Base-by-base conservation (phyloP, 129 eudicot species). In the Ambrosia artemisiifolia region DNA sequence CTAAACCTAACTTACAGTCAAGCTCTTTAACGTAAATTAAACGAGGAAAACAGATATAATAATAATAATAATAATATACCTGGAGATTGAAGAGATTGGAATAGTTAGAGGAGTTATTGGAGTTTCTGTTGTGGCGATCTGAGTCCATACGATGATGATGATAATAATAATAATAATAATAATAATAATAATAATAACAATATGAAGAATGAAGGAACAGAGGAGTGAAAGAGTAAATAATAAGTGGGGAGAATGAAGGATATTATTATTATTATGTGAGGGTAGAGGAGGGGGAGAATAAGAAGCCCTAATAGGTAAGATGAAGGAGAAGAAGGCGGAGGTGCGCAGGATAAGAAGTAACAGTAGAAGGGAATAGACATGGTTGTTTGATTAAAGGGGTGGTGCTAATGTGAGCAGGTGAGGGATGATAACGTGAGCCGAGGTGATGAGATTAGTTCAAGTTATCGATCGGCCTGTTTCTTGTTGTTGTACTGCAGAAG, bases 71-170 rank as follows among this genome's bases (percentile, higher is more conserved):
- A 24, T 24, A 24, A 24, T 24, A 24, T 24, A 93, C 96, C 96
- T 93, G 96, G 60, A 93, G 95, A 78, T 93, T 93, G 87, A 93
- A 93, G 75, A 93, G 95, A 84, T 87, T 93, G 24, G 87, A 78
- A 79, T 85, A 93, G 61, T 84, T 72, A 70, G 74, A 79, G 36
- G 88, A 81, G 61, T 84, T 73, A 71, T 77, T 78, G 43, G 88
- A 81, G 81, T 67, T 70, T 66, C 47, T 78, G 51, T 44, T 71
- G 60, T 73, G 82, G 54, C 82, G 68, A 79, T 75, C 83, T 49
- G 85, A 56, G 80, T 91, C 97, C 97, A 91, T 91, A 33, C 10
- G 81, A 56, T 34, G 65, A 51, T 14, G 18, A 13, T 46, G 63
- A 78, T 20, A 77, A 28, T 51, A 72, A 51, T 17, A 69, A 34